Evolutionary conservation across 1,284 basidiomycete genomes (phyloP), one percentile per base, ranked within the genome.

Genomic region (Malassezia brasiliensis): DNA sequence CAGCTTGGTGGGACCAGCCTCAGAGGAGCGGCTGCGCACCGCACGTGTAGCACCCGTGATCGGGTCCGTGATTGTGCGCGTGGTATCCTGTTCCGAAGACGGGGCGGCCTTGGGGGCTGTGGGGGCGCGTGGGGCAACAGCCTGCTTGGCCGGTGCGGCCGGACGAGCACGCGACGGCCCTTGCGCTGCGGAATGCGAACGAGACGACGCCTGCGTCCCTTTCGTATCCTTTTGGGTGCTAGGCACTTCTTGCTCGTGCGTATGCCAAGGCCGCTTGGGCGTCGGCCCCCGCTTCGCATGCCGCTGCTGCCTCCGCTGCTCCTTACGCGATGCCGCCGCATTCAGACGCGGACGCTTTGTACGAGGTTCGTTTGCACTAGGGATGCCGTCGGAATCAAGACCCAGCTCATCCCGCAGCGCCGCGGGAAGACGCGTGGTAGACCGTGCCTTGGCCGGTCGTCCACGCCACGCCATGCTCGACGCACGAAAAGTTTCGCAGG

Each of bases 341-440:
- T 42, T 35, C 11, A 34, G 38, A 4, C 36, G 38, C 12, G 55
- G 37, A 6, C 19, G 12, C 10, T 36, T 30, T 20, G 47, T 19
- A n/a, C 34, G n/a, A 6, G 17, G 34, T 19, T 22, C 35, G 17
- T 17, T 32, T 30, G 5, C 8, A 17, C 39, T 17, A 32, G 25
- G 20, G 15, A 9, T 2, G 2, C 25, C 35, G 4, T 22, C n/a
- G 14, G 47, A 37, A 4, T 32, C 50, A 45, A 71, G 40, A 1
- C 70, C 70, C 11, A 73, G 62, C 59, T 72, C 70, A 28, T 67
- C 65, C 10, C 66, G 60, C 7, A 73, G 59, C 11, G 66, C 64
- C 4, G 63, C 68, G 2, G 69, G 69, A 0, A 72, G 63, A 11
- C 54, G 52, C 1, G 69, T 71, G 0, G 69, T 72, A 2, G 59